Evolutionary conservation across 352 stramenopile genomes (phyloP).

Genomic region (Globisporangium ultimum): DNA sequence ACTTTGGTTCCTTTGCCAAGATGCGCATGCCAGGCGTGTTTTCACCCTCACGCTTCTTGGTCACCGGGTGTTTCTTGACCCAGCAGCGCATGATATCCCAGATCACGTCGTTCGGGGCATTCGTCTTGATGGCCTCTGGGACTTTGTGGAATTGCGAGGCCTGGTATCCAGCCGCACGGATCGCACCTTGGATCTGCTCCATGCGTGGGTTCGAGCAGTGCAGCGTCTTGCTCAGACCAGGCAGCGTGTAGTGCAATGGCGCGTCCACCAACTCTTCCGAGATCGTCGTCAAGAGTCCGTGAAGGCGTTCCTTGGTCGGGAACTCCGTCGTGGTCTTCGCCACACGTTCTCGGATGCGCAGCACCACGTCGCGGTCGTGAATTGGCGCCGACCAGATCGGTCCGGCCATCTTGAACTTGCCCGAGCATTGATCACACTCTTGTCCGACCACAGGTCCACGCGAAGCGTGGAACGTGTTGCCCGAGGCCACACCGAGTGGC

Average conservation of each 20-base stretch:
- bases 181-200: conserved; percentile 90
- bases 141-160: conserved; percentile 98
- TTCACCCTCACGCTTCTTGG: conserved; percentile 82
- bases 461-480: conserved; percentile 84
- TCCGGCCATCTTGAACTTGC: conserved; percentile 92
- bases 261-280: conserved; percentile 95
- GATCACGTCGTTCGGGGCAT: conserved; percentile 95
- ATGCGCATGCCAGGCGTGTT: conserved; percentile 83
- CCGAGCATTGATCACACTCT: conserved; percentile 76
- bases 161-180: conserved; percentile 96
- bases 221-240: conserved; percentile 90
- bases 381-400: conserved; percentile 97
- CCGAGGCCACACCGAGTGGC: conserved; percentile 84
- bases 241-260: conserved; percentile 96
- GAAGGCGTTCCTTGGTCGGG: conserved; percentile 90
- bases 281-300: conserved; percentile 94
- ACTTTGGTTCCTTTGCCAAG: conserved; percentile 75
- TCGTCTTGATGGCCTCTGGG: conserved; percentile 97
- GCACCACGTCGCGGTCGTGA: conserved; percentile 91
- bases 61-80: conserved; percentile 93
- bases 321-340: conserved; percentile 81
- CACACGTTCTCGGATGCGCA: conserved; percentile 79
- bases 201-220: conserved; percentile 94
- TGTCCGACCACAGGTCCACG: conserved; percentile 66
- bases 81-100: conserved; percentile 98